Conservation (phyloP, 176 grass and related monocot genomes). For the Rhynchospora breviuscula region DNA sequence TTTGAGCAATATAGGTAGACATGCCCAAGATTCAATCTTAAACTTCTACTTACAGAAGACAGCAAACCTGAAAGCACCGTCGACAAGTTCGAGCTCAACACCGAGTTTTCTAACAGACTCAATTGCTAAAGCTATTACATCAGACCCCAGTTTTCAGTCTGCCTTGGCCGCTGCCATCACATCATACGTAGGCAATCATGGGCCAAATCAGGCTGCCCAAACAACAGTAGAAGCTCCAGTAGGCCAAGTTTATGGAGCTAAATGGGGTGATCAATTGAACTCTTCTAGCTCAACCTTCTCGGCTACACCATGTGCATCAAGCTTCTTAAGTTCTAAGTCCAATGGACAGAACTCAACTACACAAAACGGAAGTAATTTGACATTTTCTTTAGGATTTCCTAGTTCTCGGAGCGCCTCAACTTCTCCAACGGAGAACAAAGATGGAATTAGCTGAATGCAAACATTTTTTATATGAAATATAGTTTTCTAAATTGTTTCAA, state of each 20-base stretch:
- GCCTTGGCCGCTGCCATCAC: conserved; percentile 61
- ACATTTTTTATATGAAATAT: background rate
- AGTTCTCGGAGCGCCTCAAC: conserved; percentile 39
- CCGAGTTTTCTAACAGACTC: conserved; percentile 44
- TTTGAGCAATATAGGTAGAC: conserved; percentile 30
- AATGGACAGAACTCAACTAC: conserved; percentile 21
- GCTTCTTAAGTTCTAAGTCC: conserved; percentile 15
- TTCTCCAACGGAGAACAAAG: conserved; percentile 41
- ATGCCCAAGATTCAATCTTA: conserved; percentile 23
- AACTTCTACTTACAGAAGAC: conserved; percentile 34
- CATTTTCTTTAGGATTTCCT: conserved; percentile 41
- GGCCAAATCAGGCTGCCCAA: background rate
- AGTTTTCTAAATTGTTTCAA: conserved; percentile 1
- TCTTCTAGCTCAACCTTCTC: conserved; percentile 16
- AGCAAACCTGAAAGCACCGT: background rate
- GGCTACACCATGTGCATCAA: conserved; percentile 28
- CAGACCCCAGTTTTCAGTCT: conserved; percentile 70
- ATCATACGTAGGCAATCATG: conserved; percentile 59
- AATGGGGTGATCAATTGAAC: conserved; percentile 46
- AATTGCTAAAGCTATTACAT: conserved; percentile 64
- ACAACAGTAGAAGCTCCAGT: conserved; percentile 5
- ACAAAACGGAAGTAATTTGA: conserved; percentile 28
- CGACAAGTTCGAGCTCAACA: background rate
- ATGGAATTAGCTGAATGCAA: conserved; percentile 15
- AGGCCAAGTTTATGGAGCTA: background rate